A percentile compares a stretch with the other conserved stretches of the same genome.
Conservation (phyloP, 1,139 yeast genomes). For the Sugiyamaella castrensis region DNA sequence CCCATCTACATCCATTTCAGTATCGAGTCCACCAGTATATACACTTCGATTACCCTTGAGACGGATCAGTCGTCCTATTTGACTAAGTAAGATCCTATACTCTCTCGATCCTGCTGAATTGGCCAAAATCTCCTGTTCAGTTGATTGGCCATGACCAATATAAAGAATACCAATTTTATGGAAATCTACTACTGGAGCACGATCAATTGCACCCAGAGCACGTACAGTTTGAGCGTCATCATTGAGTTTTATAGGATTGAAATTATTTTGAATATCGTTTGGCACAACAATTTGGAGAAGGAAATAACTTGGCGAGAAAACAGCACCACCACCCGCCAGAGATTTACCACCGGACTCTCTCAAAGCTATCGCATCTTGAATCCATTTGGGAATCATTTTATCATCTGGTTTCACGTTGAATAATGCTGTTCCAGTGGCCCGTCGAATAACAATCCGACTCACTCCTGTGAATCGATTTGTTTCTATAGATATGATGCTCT, state of each 20-base stretch:
- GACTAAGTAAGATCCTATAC: slow-evolving; percentile 57
- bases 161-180: slow-evolving; percentile 78
- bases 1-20: slow-evolving; percentile 67
- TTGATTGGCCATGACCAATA: slow-evolving; percentile 62
- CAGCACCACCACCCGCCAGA: slow-evolving; percentile 7
- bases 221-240: slow-evolving; percentile 53
- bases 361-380: slow-evolving; percentile 12
- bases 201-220: slow-evolving; percentile 63
- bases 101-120: slow-evolving; percentile 63
- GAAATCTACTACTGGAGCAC: slow-evolving; percentile 75
- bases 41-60: slow-evolving; percentile 54
- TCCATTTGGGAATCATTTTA: slow-evolving; percentile 40
- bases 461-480: slow-evolving; percentile 54
- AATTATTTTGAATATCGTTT: slow-evolving; percentile 25
- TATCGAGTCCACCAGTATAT: slow-evolving; percentile 80
- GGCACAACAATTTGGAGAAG: slow-evolving; percentile 44
- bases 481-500: slow-evolving; percentile 54
- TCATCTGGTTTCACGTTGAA: slow-evolving; percentile 48
- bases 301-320: slow-evolving; percentile 45
- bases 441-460: slow-evolving; percentile 51
- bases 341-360: not conserved
- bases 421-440: slow-evolving; percentile 64
- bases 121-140: slow-evolving; percentile 61
- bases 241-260: slow-evolving; percentile 43
- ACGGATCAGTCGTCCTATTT: slow-evolving; percentile 57